A percentile compares a stretch with the other conserved stretches of the same genome.
These are phyloP conservation scores for Metschnikowia vanudenii DNA, from an alignment of 805 yeast species.

Conservation along the genomic window DNA sequence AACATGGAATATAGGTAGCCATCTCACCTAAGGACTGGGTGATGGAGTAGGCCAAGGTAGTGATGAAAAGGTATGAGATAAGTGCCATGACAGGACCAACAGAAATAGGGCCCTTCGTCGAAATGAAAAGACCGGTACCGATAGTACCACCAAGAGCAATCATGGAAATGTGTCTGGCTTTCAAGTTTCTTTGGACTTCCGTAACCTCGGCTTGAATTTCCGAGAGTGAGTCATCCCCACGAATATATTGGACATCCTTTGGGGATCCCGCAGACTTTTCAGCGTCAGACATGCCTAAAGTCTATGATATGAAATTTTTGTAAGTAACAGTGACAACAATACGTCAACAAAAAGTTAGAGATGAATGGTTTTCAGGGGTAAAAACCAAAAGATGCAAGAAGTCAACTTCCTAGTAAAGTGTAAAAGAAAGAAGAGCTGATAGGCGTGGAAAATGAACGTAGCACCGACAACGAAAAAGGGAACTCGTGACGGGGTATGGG, in stretches of 20 bases:
- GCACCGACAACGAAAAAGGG: background rate
- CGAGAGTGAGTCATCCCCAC: constrained; percentile 18
- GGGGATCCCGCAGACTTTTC: constrained; percentile 17
- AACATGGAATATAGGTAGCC: constrained; percentile 74
- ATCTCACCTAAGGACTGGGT: constrained; percentile 76
- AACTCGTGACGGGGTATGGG: constrained; percentile 1
- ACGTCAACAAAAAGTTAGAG: background rate
- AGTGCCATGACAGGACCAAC: constrained; percentile 73
- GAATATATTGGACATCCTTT: constrained; percentile 21
- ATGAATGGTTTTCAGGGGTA: too few relatives aligned
- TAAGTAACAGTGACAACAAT: background rate
- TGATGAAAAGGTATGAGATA: constrained; percentile 65
- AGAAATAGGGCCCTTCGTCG: constrained; percentile 54
- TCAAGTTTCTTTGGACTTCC: constrained; percentile 57
- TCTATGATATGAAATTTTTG: background rate
- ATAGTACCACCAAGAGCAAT: constrained; percentile 79
- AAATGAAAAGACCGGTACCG: constrained; percentile 75
- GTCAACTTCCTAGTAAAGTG: background rate
- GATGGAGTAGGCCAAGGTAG: constrained; percentile 60
- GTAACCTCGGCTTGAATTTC: constrained; percentile 14
- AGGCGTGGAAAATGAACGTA: too few relatives aligned
- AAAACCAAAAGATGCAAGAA: background rate
- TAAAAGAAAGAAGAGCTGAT: background rate
- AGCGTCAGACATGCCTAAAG: constrained; percentile 15
- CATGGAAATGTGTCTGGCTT: constrained; percentile 70